Percentiles rank a stretch among this genome's conserved stretches.
phyloP scores from a whole-genome alignment of 129 eudicot genomes.

The Lactuca sativa region DNA sequence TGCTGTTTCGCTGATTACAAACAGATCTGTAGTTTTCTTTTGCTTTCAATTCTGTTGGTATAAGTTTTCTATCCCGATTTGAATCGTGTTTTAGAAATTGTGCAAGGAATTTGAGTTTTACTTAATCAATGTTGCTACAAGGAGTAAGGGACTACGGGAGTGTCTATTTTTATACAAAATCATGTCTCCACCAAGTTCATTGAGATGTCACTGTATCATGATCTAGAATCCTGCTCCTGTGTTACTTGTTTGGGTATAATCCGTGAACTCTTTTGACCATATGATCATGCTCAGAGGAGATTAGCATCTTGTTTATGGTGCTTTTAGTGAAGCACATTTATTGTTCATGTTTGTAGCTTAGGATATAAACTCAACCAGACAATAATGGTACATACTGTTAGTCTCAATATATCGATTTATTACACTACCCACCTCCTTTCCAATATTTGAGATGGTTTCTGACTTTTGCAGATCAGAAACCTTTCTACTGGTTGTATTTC shows the following conservation, averaged over 20 bases:
- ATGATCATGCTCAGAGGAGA: slow-evolving; percentile 12
- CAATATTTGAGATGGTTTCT: too few species aligned
- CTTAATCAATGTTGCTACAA: not conserved
- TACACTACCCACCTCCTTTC: too few species aligned
- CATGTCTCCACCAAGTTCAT: too few species aligned
- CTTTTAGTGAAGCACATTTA: slow-evolving; percentile 10
- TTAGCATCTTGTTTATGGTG: slow-evolving; percentile 5
- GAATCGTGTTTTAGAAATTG: slow-evolving; percentile 4
- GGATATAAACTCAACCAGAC: slow-evolving; percentile 2
- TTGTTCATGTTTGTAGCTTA: not conserved
- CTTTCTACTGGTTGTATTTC: not conserved
- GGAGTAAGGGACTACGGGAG: not conserved
- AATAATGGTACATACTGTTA: not conserved
- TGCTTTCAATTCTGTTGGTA: slow-evolving; percentile 13
- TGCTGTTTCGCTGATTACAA: not conserved
- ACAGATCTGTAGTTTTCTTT: slow-evolving; percentile 26
- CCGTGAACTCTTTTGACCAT: not conserved
- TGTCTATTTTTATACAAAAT: not conserved
- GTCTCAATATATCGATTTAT: not conserved
- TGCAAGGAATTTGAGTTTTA: slow-evolving; percentile 17
- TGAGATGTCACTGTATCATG: not conserved
- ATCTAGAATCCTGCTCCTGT: slow-evolving; percentile 20
- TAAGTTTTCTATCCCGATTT: slow-evolving; percentile 14
- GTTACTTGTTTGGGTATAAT: slow-evolving; percentile 15
- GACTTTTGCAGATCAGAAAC: not conserved